Evolutionary conservation across 129 eudicot species (phyloP).

Genomic region (Flaveria sonorensis): DNA sequence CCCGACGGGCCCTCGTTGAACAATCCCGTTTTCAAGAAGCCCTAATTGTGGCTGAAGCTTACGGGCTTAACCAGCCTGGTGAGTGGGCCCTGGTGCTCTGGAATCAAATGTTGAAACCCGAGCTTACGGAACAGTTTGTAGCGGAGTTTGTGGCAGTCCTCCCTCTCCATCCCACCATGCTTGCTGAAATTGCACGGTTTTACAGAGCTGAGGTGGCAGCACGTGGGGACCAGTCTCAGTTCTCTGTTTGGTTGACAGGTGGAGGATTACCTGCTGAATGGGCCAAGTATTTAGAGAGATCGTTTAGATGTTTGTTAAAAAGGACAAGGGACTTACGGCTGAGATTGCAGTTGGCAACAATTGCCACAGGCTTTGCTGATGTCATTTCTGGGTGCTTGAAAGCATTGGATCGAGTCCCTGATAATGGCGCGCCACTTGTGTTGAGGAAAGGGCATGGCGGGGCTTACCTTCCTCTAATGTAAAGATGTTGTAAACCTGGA

Average conservation of each 20-base stretch:
- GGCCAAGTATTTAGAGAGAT: slow-evolving; percentile 89
- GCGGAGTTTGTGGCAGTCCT: slow-evolving; percentile 95
- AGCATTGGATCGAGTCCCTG: slow-evolving; percentile 87
- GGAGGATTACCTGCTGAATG: slow-evolving; percentile 93
- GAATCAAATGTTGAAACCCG: slow-evolving; percentile 98
- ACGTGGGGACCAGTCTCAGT: slow-evolving; percentile 91
- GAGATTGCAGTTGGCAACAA: slow-evolving; percentile 63
- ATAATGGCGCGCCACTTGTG: slow-evolving; percentile 89
- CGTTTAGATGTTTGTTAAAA: slow-evolving; percentile 84
- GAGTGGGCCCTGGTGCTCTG: slow-evolving; percentile 98
- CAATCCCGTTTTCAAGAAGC: slow-evolving; percentile 97
- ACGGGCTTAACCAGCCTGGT: slow-evolving; percentile 90
- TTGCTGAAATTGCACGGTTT: slow-evolving; percentile 77
- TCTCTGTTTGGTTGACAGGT: slow-evolving; percentile 92
- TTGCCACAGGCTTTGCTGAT: slow-evolving; percentile 85
- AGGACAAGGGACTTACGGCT: slow-evolving; percentile 84
- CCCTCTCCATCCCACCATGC: slow-evolving; percentile 86
- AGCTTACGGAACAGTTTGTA: slow-evolving; percentile 81
- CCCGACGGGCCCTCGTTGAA: slow-evolving; percentile 80
- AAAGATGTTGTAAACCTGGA: slow-evolving; percentile 1
- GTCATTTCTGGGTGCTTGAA: slow-evolving; percentile 58
- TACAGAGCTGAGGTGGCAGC: slow-evolving; percentile 91
- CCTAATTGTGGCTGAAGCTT: slow-evolving; percentile 93
- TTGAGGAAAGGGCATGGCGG: slow-evolving; percentile 98
- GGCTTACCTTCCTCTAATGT: slow-evolving; percentile 94